Percentiles rank a stretch among this genome's conserved stretches.
phyloP scores from a whole-genome alignment of 2,329 filamentous ascomycete species.

The Aspergillus sp. region DNA sequence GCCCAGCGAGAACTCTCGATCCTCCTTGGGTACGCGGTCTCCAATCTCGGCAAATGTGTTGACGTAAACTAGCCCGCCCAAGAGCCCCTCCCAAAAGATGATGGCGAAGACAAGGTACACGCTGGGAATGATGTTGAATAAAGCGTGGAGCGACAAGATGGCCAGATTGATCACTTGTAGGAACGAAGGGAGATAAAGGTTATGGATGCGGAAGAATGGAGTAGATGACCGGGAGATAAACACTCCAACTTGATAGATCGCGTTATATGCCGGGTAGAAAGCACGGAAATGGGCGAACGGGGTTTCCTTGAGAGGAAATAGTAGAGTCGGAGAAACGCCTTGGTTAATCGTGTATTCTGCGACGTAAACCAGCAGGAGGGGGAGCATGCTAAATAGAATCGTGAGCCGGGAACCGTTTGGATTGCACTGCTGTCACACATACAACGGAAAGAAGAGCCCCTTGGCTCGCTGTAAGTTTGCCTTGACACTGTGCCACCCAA shows the following conservation, averaged over 20 bases:
- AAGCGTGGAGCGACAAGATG: constrained; percentile 71
- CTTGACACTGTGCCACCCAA: constrained; percentile 42
- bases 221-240: constrained; percentile 92
- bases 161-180: constrained; percentile 78
- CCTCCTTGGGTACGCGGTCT: constrained; percentile 71
- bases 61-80: constrained; percentile 91
- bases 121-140: constrained; percentile 77
- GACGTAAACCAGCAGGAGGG: constrained; percentile 86
- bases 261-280: constrained; percentile 93
- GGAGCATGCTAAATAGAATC: constrained; percentile 66
- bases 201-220: constrained; percentile 78
- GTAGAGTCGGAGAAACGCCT: constrained; percentile 82
- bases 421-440: constrained; percentile 25
- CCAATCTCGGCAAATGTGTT: constrained; percentile 95
- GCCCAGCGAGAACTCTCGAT: constrained; percentile 86
- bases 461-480: constrained; percentile 64
- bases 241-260: constrained; percentile 92
- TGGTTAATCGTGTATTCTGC: constrained; percentile 98
- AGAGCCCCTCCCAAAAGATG: constrained; percentile 89
- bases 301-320: constrained; percentile 74
- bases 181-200: constrained; percentile 77
- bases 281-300: constrained; percentile 80
- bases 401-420: constrained; percentile 10
- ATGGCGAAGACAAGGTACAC: constrained; percentile 84
- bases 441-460: constrained; percentile 71